Percentiles rank a stretch among this genome's conserved stretches.
These are phyloP conservation scores for Barnettozyma sucrosica DNA, from an alignment of 805 yeast species.

Conservation along the genomic window DNA sequence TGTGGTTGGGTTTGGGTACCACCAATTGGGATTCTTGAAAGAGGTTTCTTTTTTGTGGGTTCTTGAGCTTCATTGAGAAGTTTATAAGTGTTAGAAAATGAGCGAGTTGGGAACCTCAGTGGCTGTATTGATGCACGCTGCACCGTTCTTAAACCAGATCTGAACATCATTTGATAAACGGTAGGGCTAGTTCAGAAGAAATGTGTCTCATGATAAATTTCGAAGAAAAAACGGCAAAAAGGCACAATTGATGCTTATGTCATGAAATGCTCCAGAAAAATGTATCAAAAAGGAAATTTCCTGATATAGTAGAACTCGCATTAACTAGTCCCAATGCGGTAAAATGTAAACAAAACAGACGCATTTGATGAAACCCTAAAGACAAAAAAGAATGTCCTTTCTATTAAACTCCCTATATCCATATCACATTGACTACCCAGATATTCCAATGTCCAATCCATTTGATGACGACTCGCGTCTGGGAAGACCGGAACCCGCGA, in stretches of 20 bases:
- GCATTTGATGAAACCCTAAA: conserved; percentile 6
- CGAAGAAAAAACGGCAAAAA: background rate
- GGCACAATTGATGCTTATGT: background rate
- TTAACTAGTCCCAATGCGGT: conserved; percentile 16
- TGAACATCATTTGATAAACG: background rate
- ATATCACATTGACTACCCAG: background rate
- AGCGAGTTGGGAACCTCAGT: background rate
- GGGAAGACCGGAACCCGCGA: conserved; percentile 21
- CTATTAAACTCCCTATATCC: background rate
- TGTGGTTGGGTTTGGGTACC: conserved; percentile 34
- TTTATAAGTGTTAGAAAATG: conserved; percentile 16
- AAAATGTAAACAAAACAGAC: conserved; percentile 19
- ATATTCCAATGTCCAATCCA: conserved; percentile 21
- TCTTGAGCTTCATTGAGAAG: conserved; percentile 15
- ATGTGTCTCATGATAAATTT: background rate
- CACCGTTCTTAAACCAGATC: background rate
- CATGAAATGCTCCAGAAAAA: background rate
- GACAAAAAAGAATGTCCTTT: background rate
- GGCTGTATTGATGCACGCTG: background rate
- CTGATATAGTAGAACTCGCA: background rate
- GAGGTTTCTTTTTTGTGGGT: conserved; percentile 44
- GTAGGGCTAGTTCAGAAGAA: background rate
- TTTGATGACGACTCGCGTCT: conserved; percentile 25
- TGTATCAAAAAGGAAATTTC: background rate
- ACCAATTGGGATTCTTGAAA: conserved; percentile 78